These are phyloP conservation scores for Pseudogymnoascus sp. DNA, from an alignment of 2,329 filamentous ascomycete genomes.

Conservation along the genomic window DNA sequence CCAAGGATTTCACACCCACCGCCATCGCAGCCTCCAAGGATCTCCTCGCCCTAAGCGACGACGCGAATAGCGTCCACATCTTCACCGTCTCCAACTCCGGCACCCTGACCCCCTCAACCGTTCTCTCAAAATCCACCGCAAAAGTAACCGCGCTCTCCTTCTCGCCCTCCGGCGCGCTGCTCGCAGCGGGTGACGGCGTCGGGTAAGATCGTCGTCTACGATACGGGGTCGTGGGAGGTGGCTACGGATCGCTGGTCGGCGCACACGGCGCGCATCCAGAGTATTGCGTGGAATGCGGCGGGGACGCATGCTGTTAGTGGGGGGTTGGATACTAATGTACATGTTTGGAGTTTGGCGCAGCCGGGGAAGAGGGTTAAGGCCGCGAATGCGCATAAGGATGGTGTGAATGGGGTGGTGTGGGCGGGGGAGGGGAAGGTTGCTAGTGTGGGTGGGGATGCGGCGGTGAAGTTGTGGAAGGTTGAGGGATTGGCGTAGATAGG, in stretches of 20 bases:
- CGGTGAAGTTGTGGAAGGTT: constrained; percentile 82
- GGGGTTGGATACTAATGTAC: constrained; percentile 83
- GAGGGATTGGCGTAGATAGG: background rate
- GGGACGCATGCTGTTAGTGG: constrained; percentile 78
- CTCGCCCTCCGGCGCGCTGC: constrained; percentile 65
- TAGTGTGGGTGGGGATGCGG: constrained; percentile 79
- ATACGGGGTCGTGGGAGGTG: constrained; percentile 57
- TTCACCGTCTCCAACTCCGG: constrained; percentile 54
- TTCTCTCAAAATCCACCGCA: constrained; percentile 61
- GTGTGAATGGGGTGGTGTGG: constrained; percentile 84
- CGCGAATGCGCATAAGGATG: constrained; percentile 89
- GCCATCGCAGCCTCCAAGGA: constrained; percentile 63
- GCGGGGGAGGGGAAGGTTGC: constrained; percentile 58
- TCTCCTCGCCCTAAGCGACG: constrained; percentile 68
- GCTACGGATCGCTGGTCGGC: constrained; percentile 75
- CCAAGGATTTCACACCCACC: constrained; percentile 59
- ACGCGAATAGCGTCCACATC: constrained; percentile 68
- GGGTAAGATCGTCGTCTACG: constrained; percentile 84
- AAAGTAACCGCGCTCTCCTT: constrained; percentile 77
- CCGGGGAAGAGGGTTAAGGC: constrained; percentile 81
- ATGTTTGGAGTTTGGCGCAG: constrained; percentile 80
- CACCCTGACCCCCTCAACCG: constrained; percentile 38
- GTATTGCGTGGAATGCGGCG: constrained; percentile 69
- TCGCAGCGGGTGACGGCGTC: constrained; percentile 77
- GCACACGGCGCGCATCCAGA: constrained; percentile 62